Conservation (phyloP, 495 filamentous ascomycete genomes). For the Xanthoparmelia taractica region DNA sequence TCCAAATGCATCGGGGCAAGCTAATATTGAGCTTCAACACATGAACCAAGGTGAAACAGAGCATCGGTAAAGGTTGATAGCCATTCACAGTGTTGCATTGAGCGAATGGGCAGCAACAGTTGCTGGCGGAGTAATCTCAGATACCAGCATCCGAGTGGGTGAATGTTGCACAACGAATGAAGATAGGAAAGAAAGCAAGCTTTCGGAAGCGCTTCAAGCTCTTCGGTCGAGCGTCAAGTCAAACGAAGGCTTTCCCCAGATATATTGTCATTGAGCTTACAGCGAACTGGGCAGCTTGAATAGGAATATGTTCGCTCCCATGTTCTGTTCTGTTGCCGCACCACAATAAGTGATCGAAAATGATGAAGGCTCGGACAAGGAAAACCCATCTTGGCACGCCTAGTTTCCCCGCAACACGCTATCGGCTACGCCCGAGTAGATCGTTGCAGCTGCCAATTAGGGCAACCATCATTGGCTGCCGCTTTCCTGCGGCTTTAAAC, state of each 20-base stretch:
- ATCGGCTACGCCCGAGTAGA: background rate
- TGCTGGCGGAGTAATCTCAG: background rate
- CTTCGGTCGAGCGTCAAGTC: background rate
- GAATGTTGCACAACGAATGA: background rate
- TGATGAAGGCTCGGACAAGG: background rate
- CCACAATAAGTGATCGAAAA: background rate
- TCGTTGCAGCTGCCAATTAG: background rate
- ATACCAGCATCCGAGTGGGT: background rate
- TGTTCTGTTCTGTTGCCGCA: background rate
- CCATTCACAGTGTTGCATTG: background rate
- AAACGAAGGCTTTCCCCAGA: background rate
- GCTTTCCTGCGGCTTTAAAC: background rate
- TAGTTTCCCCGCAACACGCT: conserved; percentile 1
- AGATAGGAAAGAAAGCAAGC: background rate
- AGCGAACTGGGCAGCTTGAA: background rate
- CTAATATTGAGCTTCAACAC: background rate
- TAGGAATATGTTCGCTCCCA: background rate
- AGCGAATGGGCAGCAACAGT: background rate
- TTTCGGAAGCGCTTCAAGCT: background rate
- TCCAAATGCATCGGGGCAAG: background rate
- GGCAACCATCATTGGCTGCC: background rate
- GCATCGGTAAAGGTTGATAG: background rate
- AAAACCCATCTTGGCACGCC: too few relatives aligned
- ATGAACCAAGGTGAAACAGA: background rate
- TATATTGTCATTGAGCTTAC: background rate